Conservation (phyloP, 192 early-diverging fungal species). For the Phlyctochytrium planicorne region DNA sequence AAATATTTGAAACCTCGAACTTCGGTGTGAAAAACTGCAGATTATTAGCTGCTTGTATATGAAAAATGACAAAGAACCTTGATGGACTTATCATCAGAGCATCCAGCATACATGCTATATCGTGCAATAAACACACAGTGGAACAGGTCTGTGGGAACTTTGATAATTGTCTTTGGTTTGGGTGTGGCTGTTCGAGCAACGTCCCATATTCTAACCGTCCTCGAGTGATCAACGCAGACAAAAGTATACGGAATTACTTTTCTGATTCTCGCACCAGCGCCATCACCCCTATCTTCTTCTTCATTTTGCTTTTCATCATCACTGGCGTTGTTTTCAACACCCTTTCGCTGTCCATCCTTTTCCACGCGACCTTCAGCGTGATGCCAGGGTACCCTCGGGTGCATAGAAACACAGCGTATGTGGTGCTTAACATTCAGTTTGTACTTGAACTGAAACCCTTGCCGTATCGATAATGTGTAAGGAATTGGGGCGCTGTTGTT, state of each 20-base stretch:
- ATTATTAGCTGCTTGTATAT: not conserved
- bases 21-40: constrained; percentile 48
- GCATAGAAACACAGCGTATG: constrained; percentile 17
- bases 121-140: constrained; percentile 35
- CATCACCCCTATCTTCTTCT: not conserved
- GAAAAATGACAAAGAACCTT: constrained; percentile 18
- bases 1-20: constrained; percentile 38
- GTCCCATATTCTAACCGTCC: constrained; percentile 40
- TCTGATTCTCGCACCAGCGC: not conserved
- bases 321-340: not conserved
- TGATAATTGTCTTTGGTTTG: constrained; percentile 18
- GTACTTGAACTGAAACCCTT: constrained; percentile 35
- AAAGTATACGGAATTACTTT: constrained; percentile 31
- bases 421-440: constrained; percentile 20
- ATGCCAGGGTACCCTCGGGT: constrained; percentile 29
- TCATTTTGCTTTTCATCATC: constrained; percentile 22
- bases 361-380: constrained; percentile 14
- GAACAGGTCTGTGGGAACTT: constrained; percentile 18
- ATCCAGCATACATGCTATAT: constrained; percentile 38
- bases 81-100: constrained; percentile 29
- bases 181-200: constrained; percentile 1
- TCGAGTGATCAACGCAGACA: constrained; percentile 33
- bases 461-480: constrained; percentile 30
- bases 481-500: constrained; percentile 24
- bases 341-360: not conserved